Evolutionary conservation across 345 rosid species (phyloP).

Genomic region (Salix suchowensis): DNA sequence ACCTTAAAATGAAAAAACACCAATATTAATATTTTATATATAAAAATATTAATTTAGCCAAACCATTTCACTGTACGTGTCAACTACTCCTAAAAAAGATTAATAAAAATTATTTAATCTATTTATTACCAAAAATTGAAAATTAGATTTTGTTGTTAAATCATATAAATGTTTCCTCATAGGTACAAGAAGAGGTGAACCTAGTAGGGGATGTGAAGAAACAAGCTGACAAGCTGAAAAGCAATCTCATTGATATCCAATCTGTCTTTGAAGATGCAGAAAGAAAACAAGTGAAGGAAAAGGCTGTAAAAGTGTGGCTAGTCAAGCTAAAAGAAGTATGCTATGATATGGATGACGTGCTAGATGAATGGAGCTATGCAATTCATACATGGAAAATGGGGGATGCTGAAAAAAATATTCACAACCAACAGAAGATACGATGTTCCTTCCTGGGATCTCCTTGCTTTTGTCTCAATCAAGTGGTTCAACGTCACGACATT

Average conservation of each 20-base stretch:
- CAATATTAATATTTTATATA: too few species aligned
- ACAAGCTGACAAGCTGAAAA: constrained; percentile 1
- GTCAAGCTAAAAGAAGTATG: constrained; percentile 10
- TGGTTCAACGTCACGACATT: background rate
- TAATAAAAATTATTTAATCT: too few species aligned
- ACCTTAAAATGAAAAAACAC: too few species aligned
- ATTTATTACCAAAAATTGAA: too few species aligned
- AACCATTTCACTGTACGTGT: too few species aligned
- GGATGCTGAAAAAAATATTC: background rate
- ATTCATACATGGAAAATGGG: background rate
- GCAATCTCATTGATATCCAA: constrained; percentile 5
- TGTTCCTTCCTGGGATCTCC: background rate
- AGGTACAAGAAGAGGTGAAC: background rate
- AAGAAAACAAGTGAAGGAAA: constrained; percentile 11
- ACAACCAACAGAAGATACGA: background rate
- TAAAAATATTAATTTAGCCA: too few species aligned
- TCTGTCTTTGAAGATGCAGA: constrained; percentile 22
- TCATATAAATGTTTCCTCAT: too few species aligned
- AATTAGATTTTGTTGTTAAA: too few species aligned
- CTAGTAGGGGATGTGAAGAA: constrained; percentile 7
- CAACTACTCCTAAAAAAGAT: too few species aligned
- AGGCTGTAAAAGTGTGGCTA: constrained; percentile 9
- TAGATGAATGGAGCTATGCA: constrained; percentile 21
- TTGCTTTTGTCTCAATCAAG: background rate
- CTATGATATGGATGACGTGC: constrained; percentile 17